These are phyloP conservation scores for Agrostemma githago DNA, from an alignment of 148 eudicot genomes.

Conservation along the genomic window DNA sequence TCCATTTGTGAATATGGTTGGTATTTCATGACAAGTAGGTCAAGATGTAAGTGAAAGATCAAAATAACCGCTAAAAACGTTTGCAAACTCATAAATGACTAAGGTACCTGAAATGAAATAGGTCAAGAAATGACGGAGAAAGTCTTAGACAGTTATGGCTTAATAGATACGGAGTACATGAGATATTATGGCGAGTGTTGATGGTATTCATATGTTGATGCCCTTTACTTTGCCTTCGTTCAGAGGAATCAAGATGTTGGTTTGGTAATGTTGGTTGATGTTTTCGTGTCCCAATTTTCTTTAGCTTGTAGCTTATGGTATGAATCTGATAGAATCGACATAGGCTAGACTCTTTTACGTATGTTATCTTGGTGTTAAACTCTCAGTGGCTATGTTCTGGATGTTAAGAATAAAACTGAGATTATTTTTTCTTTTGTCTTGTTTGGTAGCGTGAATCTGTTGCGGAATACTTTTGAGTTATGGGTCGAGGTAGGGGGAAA, in stretches of 20 bases:
- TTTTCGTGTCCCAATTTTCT: not conserved
- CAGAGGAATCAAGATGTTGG: not conserved
- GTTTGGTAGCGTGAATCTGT: slow-evolving; percentile 19
- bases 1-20: too few species aligned
- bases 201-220: not conserved
- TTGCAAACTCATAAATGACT: too few species aligned
- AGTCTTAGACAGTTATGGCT: too few species aligned
- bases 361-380: not conserved
- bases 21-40: too few species aligned
- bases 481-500: slow-evolving; percentile 82
- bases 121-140: too few species aligned
- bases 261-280: not conserved
- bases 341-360: too few species aligned
- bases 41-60: too few species aligned
- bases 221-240: not conserved
- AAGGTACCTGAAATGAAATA: too few species aligned
- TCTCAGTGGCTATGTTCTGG: not conserved
- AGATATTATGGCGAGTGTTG: not conserved
- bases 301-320: not conserved
- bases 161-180: not conserved
- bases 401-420: not conserved
- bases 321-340: not conserved
- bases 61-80: too few species aligned
- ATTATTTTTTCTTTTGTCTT: not conserved
- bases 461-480: slow-evolving; percentile 23